Evolutionary conservation across 495 filamentous ascomycete species (phyloP).

Genomic region (Thermothielavioides terrestris): DNA sequence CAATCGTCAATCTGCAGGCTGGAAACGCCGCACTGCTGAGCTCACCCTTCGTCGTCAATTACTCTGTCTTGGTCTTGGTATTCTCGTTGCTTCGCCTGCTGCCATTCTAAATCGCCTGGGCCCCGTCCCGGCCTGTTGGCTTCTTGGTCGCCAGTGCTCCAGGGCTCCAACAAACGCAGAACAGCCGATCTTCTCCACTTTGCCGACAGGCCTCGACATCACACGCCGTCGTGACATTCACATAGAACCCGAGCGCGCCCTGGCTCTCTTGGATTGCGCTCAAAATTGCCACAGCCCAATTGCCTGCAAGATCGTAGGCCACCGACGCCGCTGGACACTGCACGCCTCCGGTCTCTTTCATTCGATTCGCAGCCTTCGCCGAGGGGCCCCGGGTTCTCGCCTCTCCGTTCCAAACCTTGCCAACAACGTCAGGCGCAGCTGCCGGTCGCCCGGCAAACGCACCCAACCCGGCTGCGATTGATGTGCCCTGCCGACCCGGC

Average conservation of each 20-base stretch:
- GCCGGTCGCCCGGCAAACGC: not conserved
- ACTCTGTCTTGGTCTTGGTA: too few species aligned
- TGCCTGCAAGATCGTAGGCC: too few species aligned
- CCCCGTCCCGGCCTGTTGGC: too few species aligned
- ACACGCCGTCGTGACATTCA: not conserved
- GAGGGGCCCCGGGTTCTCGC: too few species aligned
- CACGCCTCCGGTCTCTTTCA: too few species aligned
- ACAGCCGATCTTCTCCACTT: not conserved
- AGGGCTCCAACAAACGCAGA: not conserved
- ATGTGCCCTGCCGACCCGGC: slow-evolving; percentile 13
- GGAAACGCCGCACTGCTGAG: too few species aligned
- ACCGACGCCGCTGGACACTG: too few species aligned
- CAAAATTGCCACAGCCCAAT: not conserved
- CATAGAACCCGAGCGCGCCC: not conserved
- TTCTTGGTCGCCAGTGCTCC: not conserved
- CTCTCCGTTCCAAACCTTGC: not conserved
- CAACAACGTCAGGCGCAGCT: not conserved
- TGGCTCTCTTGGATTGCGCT: not conserved
- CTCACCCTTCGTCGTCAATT: too few species aligned
- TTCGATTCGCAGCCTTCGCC: too few species aligned
- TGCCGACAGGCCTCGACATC: not conserved
- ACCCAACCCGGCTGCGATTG: slow-evolving; percentile 8
- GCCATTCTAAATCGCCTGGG: too few species aligned
- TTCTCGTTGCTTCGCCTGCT: too few species aligned
- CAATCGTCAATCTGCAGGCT: too few species aligned